Base-by-base conservation (phyloP, 306 rosid species). In the Bauhinia variegata region DNA sequence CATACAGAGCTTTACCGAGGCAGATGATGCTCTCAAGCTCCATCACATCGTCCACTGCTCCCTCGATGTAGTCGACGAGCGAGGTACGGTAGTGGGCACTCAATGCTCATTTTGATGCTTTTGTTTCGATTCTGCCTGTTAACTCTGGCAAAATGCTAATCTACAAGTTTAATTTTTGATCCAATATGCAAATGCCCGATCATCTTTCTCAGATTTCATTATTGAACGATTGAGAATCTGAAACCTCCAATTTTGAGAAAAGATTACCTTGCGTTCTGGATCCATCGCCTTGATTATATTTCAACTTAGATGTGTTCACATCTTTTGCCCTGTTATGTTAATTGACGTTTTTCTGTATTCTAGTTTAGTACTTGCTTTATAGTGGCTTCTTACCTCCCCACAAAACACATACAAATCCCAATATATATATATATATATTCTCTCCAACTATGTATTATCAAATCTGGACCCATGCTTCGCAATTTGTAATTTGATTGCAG, bases 1-100 rank as follows among this genome's bases (percentile, higher is more conserved):
- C 81, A 88, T 90, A 7, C 99, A 93, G 74, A 93, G 99, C 88
- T 93, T 93, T 89, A 88, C 95, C 19, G 97, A 93, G 16, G 97
- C 97, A 31, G 96, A 88, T 70, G 99, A 93, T 77, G 97, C 97
- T 70, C 95, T 93, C 84, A 90, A 93, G 86, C 95, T 90, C 52
- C 99, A 90, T 49, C 99, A 93, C 74, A 90, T 93, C 67, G 97
- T 93, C 5, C 99, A 93, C 65, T 88, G 99, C 75, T 93, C 97
- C 41, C 92, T 93, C 39, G 99, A 93, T 68, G 99, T 93, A 15
- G 85, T 93, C 13, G 99, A 90, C 46, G 97, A 93, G 83, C 86
- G 97, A 86, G 99, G 99, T 93, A 23, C 36, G 14, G 63, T 53
- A 41, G 19, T 50, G 0, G 28, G 6, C 56, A 9, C 23, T 42